Evolutionary conservation across 495 filamentous ascomycete species (phyloP), one percentile per base, ranked within the genome.

Genomic region (Penicillium chermesinum): DNA sequence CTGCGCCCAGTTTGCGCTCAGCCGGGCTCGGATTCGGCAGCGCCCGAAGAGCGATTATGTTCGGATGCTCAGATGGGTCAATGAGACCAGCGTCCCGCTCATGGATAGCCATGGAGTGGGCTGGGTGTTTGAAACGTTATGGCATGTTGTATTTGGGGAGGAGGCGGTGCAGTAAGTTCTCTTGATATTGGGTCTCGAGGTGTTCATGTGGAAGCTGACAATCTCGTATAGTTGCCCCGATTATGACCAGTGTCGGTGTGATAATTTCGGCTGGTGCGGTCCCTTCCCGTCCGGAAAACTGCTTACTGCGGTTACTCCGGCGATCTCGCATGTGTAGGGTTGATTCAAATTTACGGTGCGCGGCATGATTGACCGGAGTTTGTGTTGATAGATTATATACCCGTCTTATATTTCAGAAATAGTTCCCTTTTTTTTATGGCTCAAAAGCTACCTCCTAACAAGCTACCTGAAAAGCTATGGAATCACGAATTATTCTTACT

Each of bases 1-100:
- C 54, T 78, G 75, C 41, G 75, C 64, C 0, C 75, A 78, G 46
- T 78, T 78, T 45, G 73, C 69, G 7, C 68, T 70, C 2, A 71
- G 68, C 18, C 64, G 67, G 13, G 62, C 69, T n/a, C 62, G 63
- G 32, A 72, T 77, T 10, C 56, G 41, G 14, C 53, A 59, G n/a
- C 64, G 75, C 3, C 63, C 69, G 0, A 60, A 54, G 27, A 43
- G 55, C 8, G 72, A 75, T 38, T 78, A 77, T 43, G 50, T 64
- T 42, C 63, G 67, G 6, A 70, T 75, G 48, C 46, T 74, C 20
- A 41, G 64, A 7, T 76, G 74, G 73, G 63, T 57, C n/a, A 54
- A 55, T 14, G 58, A 39, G 9, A 64, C 65, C 5, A 53, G 63
- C 3, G 25, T 30, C 5, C 25, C 25, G 25, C 39, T 65, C 18